Conservation (phyloP, 2,329 filamentous ascomycete genomes). For the Apiospora rasikravindrae region DNA sequence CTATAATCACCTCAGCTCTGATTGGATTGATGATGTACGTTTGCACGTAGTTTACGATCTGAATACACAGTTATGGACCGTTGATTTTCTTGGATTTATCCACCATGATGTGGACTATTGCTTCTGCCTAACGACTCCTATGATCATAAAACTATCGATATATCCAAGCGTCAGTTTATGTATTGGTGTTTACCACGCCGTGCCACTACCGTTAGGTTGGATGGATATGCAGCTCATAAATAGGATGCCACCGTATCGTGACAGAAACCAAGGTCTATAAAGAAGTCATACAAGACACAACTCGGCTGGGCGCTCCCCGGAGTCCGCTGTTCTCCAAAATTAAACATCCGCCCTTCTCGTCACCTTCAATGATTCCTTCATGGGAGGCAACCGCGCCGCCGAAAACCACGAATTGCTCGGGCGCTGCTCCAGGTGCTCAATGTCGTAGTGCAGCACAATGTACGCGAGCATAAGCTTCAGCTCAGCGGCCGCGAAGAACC, state of each 20-base stretch:
- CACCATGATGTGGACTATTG: background rate
- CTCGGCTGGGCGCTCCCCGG: background rate
- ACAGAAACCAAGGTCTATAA: background rate
- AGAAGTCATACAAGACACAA: background rate
- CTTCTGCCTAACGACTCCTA: too few species aligned
- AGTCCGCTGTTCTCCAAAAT: background rate
- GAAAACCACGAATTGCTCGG: slow-evolving; percentile 40
- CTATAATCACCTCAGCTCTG: too few species aligned
- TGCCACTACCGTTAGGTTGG: background rate
- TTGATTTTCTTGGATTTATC: background rate
- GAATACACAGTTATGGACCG: too few species aligned
- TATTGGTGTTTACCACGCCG: too few species aligned
- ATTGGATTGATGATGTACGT: too few species aligned
- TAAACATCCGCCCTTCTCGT: background rate
- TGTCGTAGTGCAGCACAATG: slow-evolving; percentile 33
- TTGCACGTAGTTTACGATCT: too few species aligned
- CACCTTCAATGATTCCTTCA: slow-evolving; percentile 32
- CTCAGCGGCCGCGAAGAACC: slow-evolving; percentile 45
- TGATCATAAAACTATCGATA: too few species aligned
- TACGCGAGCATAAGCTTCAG: slow-evolving; percentile 42
- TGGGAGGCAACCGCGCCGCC: slow-evolving; percentile 35
- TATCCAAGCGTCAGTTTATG: too few species aligned
- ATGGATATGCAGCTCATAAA: background rate
- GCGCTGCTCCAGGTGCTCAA: slow-evolving; percentile 32
- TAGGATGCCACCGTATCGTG: too few species aligned